These are phyloP conservation scores for Yarrowia bubula DNA, from an alignment of 805 yeast species.

Conservation along the genomic window DNA sequence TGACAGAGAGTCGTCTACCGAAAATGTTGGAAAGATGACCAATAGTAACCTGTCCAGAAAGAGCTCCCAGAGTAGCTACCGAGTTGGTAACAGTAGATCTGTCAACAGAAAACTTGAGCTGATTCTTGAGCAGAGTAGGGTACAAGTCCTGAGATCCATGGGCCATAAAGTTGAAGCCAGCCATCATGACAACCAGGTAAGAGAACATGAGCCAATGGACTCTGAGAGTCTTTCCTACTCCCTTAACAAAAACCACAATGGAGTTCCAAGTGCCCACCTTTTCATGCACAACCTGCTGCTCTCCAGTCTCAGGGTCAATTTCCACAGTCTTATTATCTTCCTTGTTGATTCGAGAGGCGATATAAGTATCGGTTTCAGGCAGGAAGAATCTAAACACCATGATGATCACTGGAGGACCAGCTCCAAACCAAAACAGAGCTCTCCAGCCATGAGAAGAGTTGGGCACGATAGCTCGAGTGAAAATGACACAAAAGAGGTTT, in stretches of 20 bases:
- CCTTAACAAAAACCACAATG: neutral
- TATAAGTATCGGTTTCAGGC: slow-evolving; percentile 60
- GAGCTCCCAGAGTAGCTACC: slow-evolving; percentile 66
- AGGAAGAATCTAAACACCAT: slow-evolving; percentile 55
- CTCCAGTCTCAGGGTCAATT: slow-evolving; percentile 28
- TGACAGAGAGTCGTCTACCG: slow-evolving; percentile 61
- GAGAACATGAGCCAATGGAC: slow-evolving; percentile 59
- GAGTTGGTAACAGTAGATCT: slow-evolving; percentile 58
- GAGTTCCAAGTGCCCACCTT: slow-evolving; percentile 28
- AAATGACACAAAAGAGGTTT: slow-evolving; percentile 61
- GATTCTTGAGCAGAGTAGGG: slow-evolving; percentile 60
- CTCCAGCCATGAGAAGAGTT: slow-evolving; percentile 61
- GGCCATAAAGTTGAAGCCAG: slow-evolving; percentile 66
- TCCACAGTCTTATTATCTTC: neutral
- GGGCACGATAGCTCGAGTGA: slow-evolving; percentile 56
- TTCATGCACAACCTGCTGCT: neutral
- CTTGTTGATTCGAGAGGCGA: slow-evolving; percentile 37
- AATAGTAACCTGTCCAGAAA: slow-evolving; percentile 59
- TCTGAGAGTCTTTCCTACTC: slow-evolving; percentile 36
- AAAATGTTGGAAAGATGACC: slow-evolving; percentile 57
- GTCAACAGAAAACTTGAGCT: slow-evolving; percentile 48
- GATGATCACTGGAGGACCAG: slow-evolving; percentile 62
- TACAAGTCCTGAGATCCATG: slow-evolving; percentile 74
- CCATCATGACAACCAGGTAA: slow-evolving; percentile 58
- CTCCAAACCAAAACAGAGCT: slow-evolving; percentile 68